Conservation (phyloP, 768 basidiomycete genomes). For the Pulveroboletus sp. region DNA sequence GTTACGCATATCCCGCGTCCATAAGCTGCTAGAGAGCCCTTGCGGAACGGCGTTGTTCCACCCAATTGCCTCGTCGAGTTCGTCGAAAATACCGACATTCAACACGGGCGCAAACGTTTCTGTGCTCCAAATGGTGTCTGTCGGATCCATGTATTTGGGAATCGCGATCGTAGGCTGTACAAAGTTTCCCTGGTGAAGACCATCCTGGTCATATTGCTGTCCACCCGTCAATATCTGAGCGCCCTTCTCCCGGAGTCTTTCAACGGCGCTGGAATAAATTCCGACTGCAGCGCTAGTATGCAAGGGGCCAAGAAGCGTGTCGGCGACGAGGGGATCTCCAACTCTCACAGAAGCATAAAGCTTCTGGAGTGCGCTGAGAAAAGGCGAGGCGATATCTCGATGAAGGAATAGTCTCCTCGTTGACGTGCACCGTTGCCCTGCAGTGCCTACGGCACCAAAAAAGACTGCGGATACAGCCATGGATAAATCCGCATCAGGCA, state of each 20-base stretch:
- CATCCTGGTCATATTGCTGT: conserved; percentile 44
- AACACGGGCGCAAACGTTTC: conserved; percentile 90
- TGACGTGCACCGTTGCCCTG: conserved; percentile 78
- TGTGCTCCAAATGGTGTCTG: conserved; percentile 63
- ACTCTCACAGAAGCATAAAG: conserved; percentile 69
- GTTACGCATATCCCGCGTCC: conserved; percentile 80
- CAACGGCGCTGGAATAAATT: conserved; percentile 57
- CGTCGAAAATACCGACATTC: conserved; percentile 81
- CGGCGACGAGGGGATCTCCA: conserved; percentile 77
- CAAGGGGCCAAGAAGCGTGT: conserved; percentile 81
- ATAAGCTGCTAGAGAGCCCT: conserved; percentile 88
- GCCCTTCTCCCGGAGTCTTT: conserved; percentile 54
- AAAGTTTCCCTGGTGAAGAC: conserved; percentile 71
- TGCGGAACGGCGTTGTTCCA: conserved; percentile 90
- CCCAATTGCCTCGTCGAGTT: conserved; percentile 78
- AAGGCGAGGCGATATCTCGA: conserved; percentile 65
- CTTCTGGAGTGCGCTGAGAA: conserved; percentile 68
- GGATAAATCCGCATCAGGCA: conserved; percentile 88
- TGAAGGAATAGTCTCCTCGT: conserved; percentile 90
- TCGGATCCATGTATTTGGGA: conserved; percentile 51
- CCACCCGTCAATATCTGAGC: conserved; percentile 81
- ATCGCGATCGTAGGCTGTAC: conserved; percentile 84
- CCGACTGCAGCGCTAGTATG: conserved; percentile 69
- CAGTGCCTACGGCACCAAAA: conserved; percentile 89
- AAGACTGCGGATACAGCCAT: conserved; percentile 88